A percentile compares a stretch with the other conserved stretches of the same genome.
Conservation (phyloP, 2,329 filamentous ascomycete genomes). For the Pseudogymnoascus verrucosus region DNA sequence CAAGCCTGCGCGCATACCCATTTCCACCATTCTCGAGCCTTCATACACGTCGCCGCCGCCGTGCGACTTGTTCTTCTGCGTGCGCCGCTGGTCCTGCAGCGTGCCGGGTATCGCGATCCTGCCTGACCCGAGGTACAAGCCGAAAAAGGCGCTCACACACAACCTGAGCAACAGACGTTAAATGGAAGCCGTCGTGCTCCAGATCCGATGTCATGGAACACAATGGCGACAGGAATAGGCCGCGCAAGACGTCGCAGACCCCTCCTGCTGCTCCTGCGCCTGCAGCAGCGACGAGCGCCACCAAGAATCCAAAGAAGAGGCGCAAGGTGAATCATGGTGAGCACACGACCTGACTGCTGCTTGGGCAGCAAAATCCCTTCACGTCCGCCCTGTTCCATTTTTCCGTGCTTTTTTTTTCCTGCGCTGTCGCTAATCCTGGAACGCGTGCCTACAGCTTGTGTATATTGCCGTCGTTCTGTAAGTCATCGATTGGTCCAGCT, state of each 20-base stretch:
- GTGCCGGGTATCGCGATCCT: constrained; percentile 1
- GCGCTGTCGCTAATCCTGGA: constrained; percentile 26
- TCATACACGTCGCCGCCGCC: constrained; percentile 1
- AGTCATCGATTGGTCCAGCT: constrained; percentile 41
- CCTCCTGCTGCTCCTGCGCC: constrained; percentile 23
- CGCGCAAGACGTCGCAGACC: constrained; percentile 26
- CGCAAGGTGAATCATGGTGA: constrained; percentile 85
- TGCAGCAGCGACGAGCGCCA: constrained; percentile 19
- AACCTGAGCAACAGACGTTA: constrained; percentile 6
- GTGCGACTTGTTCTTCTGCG: constrained; percentile 3
- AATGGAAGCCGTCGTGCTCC: constrained; percentile 27
- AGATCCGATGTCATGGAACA: constrained; percentile 30
- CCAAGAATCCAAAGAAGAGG: constrained; percentile 68
- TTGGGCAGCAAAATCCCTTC: constrained; percentile 18
- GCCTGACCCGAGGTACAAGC: constrained; percentile 10
- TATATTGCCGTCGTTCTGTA: constrained; percentile 86
- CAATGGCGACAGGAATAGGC: constrained; percentile 27
- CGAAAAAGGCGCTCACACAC: constrained; percentile 5
- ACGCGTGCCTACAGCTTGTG: constrained; percentile 60
- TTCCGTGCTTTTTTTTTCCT: constrained; percentile 10
- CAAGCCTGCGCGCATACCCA: not conserved
- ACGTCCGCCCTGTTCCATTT: constrained; percentile 15
- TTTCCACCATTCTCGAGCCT: not conserved
- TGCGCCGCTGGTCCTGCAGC: constrained; percentile 7
- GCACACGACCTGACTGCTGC: constrained; percentile 13